These are phyloP conservation scores for Spathaspora passalidarum DNA, from an alignment of 805 yeast genomes.

Conservation along the genomic window DNA sequence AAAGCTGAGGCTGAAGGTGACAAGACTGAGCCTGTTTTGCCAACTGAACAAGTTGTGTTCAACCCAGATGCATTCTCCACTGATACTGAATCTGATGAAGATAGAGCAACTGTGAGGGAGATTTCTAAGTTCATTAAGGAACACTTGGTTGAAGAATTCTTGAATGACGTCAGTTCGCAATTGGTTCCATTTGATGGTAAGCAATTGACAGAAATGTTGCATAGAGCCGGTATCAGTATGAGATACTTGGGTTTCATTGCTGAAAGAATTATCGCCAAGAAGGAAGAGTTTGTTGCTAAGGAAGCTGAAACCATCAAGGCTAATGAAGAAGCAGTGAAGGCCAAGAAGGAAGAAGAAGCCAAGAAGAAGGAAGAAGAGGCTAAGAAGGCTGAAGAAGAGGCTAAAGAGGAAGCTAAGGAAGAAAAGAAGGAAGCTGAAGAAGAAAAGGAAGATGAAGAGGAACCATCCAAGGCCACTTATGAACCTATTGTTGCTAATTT, in stretches of 20 bases:
- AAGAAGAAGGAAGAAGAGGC: conserved; percentile 16
- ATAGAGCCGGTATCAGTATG: conserved; percentile 79
- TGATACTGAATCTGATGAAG: conserved; percentile 43
- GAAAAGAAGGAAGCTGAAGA: conserved; percentile 27
- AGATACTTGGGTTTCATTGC: conserved; percentile 79
- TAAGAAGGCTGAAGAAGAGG: conserved; percentile 14
- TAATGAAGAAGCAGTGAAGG: conserved; percentile 25
- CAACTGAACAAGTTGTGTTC: conserved; percentile 52
- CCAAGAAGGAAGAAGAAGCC: conserved; percentile 25
- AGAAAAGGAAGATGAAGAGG: conserved; percentile 21
- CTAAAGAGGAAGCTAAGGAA: conserved; percentile 20
- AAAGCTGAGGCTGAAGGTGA: conserved; percentile 38
- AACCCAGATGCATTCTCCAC: conserved; percentile 75
- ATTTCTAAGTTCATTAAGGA: conserved; percentile 62
- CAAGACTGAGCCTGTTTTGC: conserved; percentile 51
- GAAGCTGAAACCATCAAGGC: conserved; percentile 17
- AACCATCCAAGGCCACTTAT: conserved; percentile 34
- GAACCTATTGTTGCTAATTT: conserved; percentile 43
- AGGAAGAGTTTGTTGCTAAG: conserved; percentile 15
- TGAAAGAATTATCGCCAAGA: conserved; percentile 22
- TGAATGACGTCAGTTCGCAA: conserved; percentile 52
- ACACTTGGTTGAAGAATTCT: conserved; percentile 59
- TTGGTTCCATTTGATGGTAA: conserved; percentile 78
- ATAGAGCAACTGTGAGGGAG: conserved; percentile 63
- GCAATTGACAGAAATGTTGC: conserved; percentile 67